Conservation (phyloP, 345 rosid species). For the Carallia pectinifolia region DNA sequence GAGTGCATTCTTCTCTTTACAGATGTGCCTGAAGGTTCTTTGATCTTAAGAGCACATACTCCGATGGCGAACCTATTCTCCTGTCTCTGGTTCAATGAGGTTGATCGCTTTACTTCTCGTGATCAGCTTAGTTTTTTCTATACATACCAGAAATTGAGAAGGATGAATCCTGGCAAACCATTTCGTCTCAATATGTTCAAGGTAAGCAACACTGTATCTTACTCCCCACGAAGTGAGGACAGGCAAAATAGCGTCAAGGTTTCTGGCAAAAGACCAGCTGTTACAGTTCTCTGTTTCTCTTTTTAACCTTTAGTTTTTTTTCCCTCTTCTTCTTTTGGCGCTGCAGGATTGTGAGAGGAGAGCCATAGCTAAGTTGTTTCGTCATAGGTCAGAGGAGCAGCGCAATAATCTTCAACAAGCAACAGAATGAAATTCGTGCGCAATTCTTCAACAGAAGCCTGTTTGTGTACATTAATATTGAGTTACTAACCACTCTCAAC, state of each 20-base stretch:
- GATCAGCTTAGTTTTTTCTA: conserved; percentile 96
- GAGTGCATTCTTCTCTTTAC: conserved; percentile 16
- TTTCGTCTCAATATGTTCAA: conserved; percentile 94
- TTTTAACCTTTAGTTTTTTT: neutral
- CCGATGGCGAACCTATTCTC: conserved; percentile 98
- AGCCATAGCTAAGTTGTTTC: conserved; percentile 75
- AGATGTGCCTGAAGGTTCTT: conserved; percentile 99
- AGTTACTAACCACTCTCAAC: conserved; percentile 1
- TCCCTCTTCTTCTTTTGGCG: neutral
- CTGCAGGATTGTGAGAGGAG: conserved; percentile 97
- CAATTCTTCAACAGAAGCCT: neutral
- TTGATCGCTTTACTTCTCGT: conserved; percentile 91
- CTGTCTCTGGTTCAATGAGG: conserved; percentile 98
- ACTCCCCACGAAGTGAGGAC: neutral
- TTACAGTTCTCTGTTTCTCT: neutral
- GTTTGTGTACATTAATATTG: conserved; percentile 18
- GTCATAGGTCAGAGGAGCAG: conserved; percentile 78
- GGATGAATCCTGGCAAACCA: conserved; percentile 72
- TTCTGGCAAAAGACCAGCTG: neutral
- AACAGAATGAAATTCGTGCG: conserved; percentile 22
- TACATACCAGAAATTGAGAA: conserved; percentile 78
- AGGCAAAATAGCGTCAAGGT: neutral
- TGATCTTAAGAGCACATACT: conserved; percentile 90
- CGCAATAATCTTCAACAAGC: conserved; percentile 39
- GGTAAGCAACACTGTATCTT: conserved; percentile 33